phyloP scores from a whole-genome alignment of 2,329 filamentous ascomycete genomes.

The Fulvia fulva region DNA sequence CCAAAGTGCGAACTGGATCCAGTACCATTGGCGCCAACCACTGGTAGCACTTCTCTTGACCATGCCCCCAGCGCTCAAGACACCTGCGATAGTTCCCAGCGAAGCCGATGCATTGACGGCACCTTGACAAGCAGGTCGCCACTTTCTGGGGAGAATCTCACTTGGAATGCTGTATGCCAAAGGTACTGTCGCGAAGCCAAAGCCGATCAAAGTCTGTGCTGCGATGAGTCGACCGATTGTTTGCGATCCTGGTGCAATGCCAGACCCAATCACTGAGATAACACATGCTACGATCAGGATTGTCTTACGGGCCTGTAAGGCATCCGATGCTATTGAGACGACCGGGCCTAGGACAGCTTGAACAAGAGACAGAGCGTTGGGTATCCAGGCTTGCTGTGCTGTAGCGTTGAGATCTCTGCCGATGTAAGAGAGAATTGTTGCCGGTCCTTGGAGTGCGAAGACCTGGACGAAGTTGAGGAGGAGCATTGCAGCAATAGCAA shows the following conservation, averaged over 20 bases:
- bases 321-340: constrained; percentile 17
- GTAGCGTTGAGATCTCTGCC: constrained; percentile 7
- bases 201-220: constrained; percentile 15
- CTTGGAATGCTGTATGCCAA: constrained; percentile 14
- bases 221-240: constrained; percentile 13
- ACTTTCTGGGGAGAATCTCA: constrained; percentile 19
- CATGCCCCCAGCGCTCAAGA: constrained; percentile 6
- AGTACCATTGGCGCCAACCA: constrained; percentile 19
- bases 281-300: constrained; percentile 13
- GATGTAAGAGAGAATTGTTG: constrained; percentile 10
- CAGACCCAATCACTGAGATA: constrained; percentile 14
- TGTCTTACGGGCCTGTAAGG: constrained; percentile 18
- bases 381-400: constrained; percentile 15
- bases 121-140: constrained; percentile 7
- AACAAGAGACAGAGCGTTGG: constrained; percentile 15
- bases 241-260: constrained; percentile 16
- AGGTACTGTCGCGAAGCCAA: constrained; percentile 16
- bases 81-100: constrained; percentile 5
- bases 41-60: neutral
- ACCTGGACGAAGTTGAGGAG: constrained; percentile 15
- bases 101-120: neutral
- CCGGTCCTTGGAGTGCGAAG: constrained; percentile 17
- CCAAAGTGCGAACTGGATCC: constrained; percentile 19
- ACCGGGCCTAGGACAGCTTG: constrained; percentile 18
- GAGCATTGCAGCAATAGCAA: constrained; percentile 15